Evolutionary conservation across 2,329 filamentous ascomycete species (phyloP), one percentile per base, ranked within the genome.

Genomic region (Arthrobotrys sphaeroides): DNA sequence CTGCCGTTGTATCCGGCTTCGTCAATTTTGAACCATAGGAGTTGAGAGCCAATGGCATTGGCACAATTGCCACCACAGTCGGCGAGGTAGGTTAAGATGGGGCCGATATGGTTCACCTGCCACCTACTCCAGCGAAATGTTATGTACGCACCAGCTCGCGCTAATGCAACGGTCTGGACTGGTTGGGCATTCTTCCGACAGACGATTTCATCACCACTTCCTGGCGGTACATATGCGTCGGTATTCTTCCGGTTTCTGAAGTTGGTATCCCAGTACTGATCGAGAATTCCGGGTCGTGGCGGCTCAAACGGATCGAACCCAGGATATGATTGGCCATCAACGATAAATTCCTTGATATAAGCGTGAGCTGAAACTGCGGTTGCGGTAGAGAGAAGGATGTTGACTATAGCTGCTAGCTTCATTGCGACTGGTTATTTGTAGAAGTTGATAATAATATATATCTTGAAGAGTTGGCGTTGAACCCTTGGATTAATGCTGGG

Each of bases 41-140:
- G 40, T 24, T 28, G 59, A 7, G 59, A 24, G 22, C 59, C 59
- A 9, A 62, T 49, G 18, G 59, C 59, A n/a, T 1, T 49, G 6
- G 59, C 42, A 38, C 59, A 62, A 18, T 24, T 49, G n/a, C 40
- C 59, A 13, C 42, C 26, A 18, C 60, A 64, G 20, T 64, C 42
- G 3, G 60, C 60, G n/a, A 64, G 60, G 22, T 64, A 64, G 2
- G 43, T 45, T 9, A 36, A 13, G 42, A 64, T 64, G 12, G 60
- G 43, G 31, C 60, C 60, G 3, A 64, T 45, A 31, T 64, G 60
- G 18, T 64, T 64, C 20, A 53, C 13, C 45, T 64, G 60, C 60
- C 60, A 66, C n/a, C 61, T 66, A n/a, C 16, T 66, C 45, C 47
- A 66, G 20, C 61, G 61, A 22, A 66, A 66, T 3, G 33, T 55